Conservation (phyloP, 192 early-diverging fungal genomes). For the Linnemannia zychae region DNA sequence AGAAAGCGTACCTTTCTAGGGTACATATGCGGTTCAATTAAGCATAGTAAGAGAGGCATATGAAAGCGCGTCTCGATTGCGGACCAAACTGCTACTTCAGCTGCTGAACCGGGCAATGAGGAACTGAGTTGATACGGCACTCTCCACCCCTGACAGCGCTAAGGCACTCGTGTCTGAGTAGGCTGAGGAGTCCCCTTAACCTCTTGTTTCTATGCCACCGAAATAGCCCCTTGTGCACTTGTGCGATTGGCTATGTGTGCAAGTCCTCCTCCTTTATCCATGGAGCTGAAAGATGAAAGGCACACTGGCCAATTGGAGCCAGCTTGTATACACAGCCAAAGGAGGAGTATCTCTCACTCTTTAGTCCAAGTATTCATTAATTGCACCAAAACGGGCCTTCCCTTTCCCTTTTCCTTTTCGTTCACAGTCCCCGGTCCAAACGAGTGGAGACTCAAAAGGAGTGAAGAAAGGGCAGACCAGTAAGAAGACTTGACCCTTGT, state of each 20-base stretch:
- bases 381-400: not conserved
- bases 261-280: not conserved
- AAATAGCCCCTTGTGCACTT: not conserved
- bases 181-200: not conserved
- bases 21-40: too few relatives aligned
- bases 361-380: not conserved
- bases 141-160: too few relatives aligned
- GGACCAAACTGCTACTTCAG: too few relatives aligned
- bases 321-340: not conserved
- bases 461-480: not conserved
- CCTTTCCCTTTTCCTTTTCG: not conserved
- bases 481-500: not conserved
- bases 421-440: constrained; percentile 2
- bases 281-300: not conserved
- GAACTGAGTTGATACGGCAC: too few relatives aligned
- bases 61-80: too few relatives aligned
- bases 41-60: too few relatives aligned
- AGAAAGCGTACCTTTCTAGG: too few relatives aligned
- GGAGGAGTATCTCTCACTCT: not conserved
- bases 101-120: too few relatives aligned
- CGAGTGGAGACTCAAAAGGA: not conserved
- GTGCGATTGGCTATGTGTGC: not conserved
- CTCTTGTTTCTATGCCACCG: not conserved
- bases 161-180: not conserved
- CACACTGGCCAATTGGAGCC: not conserved